Evolutionary conservation across 805 yeast genomes (phyloP).

Genomic region (Sugiyamaella qingdaonensis): DNA sequence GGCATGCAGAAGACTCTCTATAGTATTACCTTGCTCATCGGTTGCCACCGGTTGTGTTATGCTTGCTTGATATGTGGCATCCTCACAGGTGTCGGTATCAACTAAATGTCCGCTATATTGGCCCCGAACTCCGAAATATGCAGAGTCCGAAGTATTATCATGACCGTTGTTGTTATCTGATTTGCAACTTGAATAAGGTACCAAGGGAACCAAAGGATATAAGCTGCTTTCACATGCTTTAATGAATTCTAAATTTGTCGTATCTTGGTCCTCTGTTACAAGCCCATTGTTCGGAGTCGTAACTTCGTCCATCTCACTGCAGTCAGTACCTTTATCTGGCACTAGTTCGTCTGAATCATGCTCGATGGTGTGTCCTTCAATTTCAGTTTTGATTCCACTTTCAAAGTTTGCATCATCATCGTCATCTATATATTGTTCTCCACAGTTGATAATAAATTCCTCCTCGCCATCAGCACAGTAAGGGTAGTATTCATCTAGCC

Average conservation of each 20-base stretch:
- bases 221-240: too few relatives aligned
- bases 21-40: not conserved
- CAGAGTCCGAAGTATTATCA: not conserved
- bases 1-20: not conserved
- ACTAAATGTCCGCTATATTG: not conserved
- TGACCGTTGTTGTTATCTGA: not conserved
- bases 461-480: not conserved
- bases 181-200: too few relatives aligned
- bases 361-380: not conserved
- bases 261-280: not conserved
- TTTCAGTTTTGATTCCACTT: not conserved
- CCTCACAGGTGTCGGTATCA: not conserved
- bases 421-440: not conserved
- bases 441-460: not conserved
- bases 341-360: conserved; percentile 6
- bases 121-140: not conserved
- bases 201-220: too few relatives aligned
- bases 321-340: conserved; percentile 11
- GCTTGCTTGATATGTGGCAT: not conserved
- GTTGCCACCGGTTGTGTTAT: not conserved
- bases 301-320: conserved; percentile 11
- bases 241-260: not conserved
- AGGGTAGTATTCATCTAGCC: not conserved
- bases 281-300: conserved; percentile 5
- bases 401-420: conserved; percentile 1